Percentiles rank a stretch among this genome's conserved stretches.
These are phyloP conservation scores for Dipsacomyces acuminosporus DNA, from an alignment of 371 early-diverging fungal species.

Conservation along the genomic window DNA sequence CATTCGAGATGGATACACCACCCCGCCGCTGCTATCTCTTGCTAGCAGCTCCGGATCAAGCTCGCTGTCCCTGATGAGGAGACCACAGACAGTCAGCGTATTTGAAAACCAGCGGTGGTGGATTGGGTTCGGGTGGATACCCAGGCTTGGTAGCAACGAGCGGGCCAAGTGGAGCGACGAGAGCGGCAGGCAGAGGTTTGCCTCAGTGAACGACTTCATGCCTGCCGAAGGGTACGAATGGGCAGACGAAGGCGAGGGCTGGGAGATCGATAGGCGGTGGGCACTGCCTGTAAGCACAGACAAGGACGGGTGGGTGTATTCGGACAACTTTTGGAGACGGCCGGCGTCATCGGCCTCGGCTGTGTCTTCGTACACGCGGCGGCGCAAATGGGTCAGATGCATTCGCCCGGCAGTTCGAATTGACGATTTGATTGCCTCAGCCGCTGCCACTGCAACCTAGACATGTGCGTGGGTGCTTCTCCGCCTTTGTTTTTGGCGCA, in stretches of 20 bases:
- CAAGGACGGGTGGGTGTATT: constrained; percentile 45
- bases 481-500: no score
- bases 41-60: constrained; percentile 23
- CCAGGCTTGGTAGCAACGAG: constrained; percentile 41
- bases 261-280: constrained; percentile 40
- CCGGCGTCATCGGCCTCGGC: constrained; percentile 24
- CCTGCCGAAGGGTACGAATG: constrained; percentile 41
- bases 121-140: constrained; percentile 45
- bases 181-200: constrained; percentile 17
- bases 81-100: constrained; percentile 30
- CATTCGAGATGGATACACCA: constrained; percentile 9
- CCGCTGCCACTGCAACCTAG: no score
- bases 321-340: constrained; percentile 45
- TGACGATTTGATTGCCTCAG: constrained; percentile 1
- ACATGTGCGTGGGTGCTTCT: no score
- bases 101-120: constrained; percentile 49
- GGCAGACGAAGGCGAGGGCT: constrained; percentile 26
- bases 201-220: constrained; percentile 36
- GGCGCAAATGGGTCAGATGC: constrained; percentile 39
- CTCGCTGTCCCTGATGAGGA: constrained; percentile 20
- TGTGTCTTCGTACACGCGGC: constrained; percentile 38
- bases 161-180: constrained; percentile 46
- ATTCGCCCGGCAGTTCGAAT: constrained; percentile 24
- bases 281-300: constrained; percentile 36
- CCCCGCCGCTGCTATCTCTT: constrained; percentile 34